A percentile compares a stretch with the other conserved stretches of the same genome.
phyloP scores from a whole-genome alignment of 306 rosid genomes.

The Medicago ruthenica region DNA sequence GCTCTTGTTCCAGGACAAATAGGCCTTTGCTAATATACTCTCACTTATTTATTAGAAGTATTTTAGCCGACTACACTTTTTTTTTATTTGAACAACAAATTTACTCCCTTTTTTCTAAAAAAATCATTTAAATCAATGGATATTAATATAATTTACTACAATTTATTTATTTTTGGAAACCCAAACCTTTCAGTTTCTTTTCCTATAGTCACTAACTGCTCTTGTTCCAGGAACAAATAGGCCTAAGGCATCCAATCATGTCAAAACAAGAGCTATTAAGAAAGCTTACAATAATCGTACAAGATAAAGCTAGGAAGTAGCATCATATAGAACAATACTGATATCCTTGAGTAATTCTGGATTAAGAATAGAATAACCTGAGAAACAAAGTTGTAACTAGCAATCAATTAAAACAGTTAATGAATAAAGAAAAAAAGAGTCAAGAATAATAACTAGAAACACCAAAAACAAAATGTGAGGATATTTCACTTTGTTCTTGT shows the following conservation, averaged over 20 bases:
- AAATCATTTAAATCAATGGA: not conserved
- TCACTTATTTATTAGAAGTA: not conserved
- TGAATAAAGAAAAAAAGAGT: not conserved
- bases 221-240: not conserved
- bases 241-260: not conserved
- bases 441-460: not conserved
- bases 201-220: constrained; percentile 8
- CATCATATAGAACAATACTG: not conserved
- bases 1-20: too few relatives aligned
- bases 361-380: not conserved
- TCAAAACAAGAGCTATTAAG: not conserved
- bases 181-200: not conserved
- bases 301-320: not conserved
- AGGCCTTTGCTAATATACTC: not conserved
- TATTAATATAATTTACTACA: constrained; percentile 1
- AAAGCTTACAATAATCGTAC: not conserved
- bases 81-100: constrained; percentile 4
- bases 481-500: not conserved
- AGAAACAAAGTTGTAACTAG: constrained; percentile 6
- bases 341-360: not conserved
- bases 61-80: not conserved
- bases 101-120: not conserved
- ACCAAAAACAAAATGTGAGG: not conserved
- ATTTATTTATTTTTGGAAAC: not conserved
- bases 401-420: not conserved